Evolutionary conservation across 352 stramenopile species (phyloP).

Genomic region (Globisporangium splendens): DNA sequence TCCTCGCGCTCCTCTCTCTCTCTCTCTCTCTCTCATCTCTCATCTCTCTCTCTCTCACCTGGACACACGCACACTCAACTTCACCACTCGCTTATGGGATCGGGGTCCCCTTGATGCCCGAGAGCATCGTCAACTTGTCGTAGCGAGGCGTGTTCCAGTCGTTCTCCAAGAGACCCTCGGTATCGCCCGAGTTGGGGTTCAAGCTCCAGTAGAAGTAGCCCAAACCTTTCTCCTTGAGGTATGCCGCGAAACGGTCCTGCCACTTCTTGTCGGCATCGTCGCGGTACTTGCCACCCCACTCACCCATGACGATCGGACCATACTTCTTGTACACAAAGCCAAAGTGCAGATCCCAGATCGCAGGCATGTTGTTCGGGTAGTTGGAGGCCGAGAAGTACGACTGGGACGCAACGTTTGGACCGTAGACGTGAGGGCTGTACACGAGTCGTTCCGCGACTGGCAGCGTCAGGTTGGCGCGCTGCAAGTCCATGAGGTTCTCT

Average conservation of each 20-base stretch:
- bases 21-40: not conserved
- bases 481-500: slow-evolving; percentile 16
- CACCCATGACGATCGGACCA: slow-evolving; percentile 17
- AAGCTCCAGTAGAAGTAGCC: slow-evolving; percentile 19
- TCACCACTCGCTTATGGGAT: not conserved
- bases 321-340: slow-evolving; percentile 13
- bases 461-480: slow-evolving; percentile 4
- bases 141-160: not conserved
- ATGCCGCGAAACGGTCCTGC: slow-evolving; percentile 15
- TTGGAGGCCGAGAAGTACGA: not conserved
- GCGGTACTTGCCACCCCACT: slow-evolving; percentile 20
- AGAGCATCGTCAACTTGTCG: not conserved
- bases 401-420: slow-evolving; percentile 10
- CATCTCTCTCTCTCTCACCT: not conserved
- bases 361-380: slow-evolving; percentile 18
- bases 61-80: not conserved
- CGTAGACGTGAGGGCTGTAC: slow-evolving; percentile 18
- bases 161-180: not conserved
- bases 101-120: not conserved
- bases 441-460: slow-evolving; percentile 13
- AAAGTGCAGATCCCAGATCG: slow-evolving; percentile 24
- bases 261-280: slow-evolving; percentile 6
- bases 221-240: slow-evolving; percentile 11
- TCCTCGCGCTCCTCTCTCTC: not conserved
- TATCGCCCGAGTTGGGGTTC: slow-evolving; percentile 18